Base-by-base conservation (phyloP, 2,329 filamentous ascomycete genomes). In the Ophiosphaerella herpotricha region DNA sequence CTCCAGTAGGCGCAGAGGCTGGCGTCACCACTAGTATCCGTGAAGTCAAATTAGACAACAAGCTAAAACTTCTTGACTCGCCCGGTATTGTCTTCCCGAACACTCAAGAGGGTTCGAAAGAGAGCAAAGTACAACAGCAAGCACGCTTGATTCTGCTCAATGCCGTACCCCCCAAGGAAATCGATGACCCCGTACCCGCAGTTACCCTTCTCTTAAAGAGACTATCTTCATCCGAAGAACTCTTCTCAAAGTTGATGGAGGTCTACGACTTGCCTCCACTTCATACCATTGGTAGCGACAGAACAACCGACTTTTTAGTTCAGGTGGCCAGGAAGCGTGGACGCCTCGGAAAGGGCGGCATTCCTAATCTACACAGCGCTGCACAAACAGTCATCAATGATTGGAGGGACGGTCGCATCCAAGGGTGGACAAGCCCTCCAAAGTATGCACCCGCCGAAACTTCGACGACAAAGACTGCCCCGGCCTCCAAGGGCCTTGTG, bases 381-480 rank as follows among this genome's bases (percentile, higher is more conserved):
- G 94, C 93, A 56, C 93, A 94, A 82, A 88, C 90, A 0, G 92
- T 99, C 48, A 85, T 99, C 50, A 94, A 86, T n/a, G 94, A 99
- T 78, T 96, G 94, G 90, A 85, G 94, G 61, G 93, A 97, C 71
- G 93, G 92, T 23, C 85, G 94, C 44, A 95, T 99, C 64, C 91
- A 95, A 75, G 92, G 92, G 49, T 96, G 92, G 92, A 84, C 87
- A 40, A 88, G 91, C 63, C 83, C 91, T 2, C 91, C 92, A 7
- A 80, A 82, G 32, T 75, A 90, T 52, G 77, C 83, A 14, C 81
- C 88, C 39, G 79, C 80, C n/a, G 61, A 54, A 38, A 66, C 72
- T 16, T 68, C 71, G 38, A 68, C 75, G 43, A 72, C 74, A 38
- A 70, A 74, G 55, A 68, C 71, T 39, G 63, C 66, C n/a, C 63